Evolutionary conservation across 2,329 filamentous ascomycete genomes (phyloP).

Genomic region (Trichoderma sp.): DNA sequence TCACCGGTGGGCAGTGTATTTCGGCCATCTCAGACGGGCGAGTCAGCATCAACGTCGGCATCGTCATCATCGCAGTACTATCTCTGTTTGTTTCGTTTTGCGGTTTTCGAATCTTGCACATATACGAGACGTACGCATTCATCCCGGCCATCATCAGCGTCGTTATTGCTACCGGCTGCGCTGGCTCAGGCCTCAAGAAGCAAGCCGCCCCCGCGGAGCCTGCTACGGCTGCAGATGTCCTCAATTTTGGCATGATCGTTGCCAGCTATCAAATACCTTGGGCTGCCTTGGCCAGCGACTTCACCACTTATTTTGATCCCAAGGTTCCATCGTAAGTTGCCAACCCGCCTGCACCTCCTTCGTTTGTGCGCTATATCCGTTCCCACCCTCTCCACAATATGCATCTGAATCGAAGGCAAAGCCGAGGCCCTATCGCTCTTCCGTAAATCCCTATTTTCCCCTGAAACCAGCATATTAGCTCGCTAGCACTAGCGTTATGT

Average conservation of each 20-base stretch:
- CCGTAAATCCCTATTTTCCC: background rate
- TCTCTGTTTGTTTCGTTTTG: slow-evolving; percentile 65
- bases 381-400: background rate
- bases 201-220: slow-evolving; percentile 50
- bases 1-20: slow-evolving; percentile 63
- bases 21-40: slow-evolving; percentile 55
- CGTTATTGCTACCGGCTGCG: slow-evolving; percentile 58
- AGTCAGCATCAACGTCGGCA: slow-evolving; percentile 59
- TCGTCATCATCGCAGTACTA: slow-evolving; percentile 62
- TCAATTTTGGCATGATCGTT: slow-evolving; percentile 64
- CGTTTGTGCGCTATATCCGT: background rate
- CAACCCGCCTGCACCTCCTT: background rate
- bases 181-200: slow-evolving; percentile 52
- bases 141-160: slow-evolving; percentile 60
- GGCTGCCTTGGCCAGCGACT: slow-evolving; percentile 61
- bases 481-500: too few relatives aligned
- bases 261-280: slow-evolving; percentile 68
- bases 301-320: slow-evolving; percentile 64
- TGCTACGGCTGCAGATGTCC: slow-evolving; percentile 50
- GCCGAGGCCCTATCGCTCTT: background rate
- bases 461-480: background rate
- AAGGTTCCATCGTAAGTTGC: slow-evolving; percentile 53
- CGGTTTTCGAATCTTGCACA: slow-evolving; percentile 60
- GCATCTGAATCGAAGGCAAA: background rate
- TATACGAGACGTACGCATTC: slow-evolving; percentile 62